Conservation (phyloP, 2,329 filamentous ascomycete species). For the Myriosclerotinia duriaeana region DNA sequence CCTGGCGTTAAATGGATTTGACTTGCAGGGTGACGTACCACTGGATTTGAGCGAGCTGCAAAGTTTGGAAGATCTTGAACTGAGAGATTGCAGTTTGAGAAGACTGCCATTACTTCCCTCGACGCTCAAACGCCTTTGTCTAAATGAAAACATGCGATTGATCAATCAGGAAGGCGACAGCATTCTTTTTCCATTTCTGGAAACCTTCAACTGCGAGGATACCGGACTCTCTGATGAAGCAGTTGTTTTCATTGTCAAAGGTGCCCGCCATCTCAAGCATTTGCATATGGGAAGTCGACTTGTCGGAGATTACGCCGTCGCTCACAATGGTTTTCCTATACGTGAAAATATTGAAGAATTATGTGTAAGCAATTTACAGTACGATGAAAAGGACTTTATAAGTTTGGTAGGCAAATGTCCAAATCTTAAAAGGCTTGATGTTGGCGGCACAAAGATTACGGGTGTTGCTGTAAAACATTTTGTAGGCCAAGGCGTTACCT, state of each 20-base stretch:
- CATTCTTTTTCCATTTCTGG: slow-evolving; percentile 33
- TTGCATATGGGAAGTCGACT: slow-evolving; percentile 32
- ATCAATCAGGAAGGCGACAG: background rate
- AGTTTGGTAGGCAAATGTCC: slow-evolving; percentile 33
- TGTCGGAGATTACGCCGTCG: slow-evolving; percentile 18
- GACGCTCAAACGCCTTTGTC: slow-evolving; percentile 34
- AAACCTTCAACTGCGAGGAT: slow-evolving; percentile 33
- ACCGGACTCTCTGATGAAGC: slow-evolving; percentile 32
- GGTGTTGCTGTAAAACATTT: slow-evolving; percentile 41
- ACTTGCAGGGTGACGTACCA: background rate
- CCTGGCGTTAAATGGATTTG: slow-evolving; percentile 1
- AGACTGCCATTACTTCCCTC: slow-evolving; percentile 33
- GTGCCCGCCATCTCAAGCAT: slow-evolving; percentile 32
- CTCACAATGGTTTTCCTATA: slow-evolving; percentile 28
- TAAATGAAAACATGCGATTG: slow-evolving; percentile 27
- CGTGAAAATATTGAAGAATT: slow-evolving; percentile 35
- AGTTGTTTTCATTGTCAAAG: slow-evolving; percentile 24
- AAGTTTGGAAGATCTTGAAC: slow-evolving; percentile 28
- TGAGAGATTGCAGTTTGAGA: slow-evolving; percentile 28
- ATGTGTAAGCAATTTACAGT: slow-evolving; percentile 25
- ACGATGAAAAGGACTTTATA: slow-evolving; percentile 30
- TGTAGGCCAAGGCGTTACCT: slow-evolving; percentile 36
- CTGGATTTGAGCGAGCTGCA: background rate
- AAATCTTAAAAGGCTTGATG: slow-evolving; percentile 35
- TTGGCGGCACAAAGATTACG: slow-evolving; percentile 37